Conservation (phyloP, 345 rosid species). For the Euphorbia lathyris region DNA sequence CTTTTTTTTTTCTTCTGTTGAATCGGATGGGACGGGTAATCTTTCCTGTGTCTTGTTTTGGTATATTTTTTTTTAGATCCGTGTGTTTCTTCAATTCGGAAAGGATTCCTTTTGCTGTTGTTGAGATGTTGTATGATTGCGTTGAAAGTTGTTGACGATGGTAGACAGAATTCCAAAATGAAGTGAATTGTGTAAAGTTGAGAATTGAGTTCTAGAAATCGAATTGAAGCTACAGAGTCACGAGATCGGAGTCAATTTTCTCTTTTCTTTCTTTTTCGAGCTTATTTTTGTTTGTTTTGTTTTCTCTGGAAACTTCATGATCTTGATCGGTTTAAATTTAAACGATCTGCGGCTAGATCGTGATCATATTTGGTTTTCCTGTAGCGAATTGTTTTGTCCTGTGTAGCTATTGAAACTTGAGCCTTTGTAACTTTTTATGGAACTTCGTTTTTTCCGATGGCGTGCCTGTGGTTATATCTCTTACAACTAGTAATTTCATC, state of each 20-base stretch:
- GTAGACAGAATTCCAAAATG: background rate
- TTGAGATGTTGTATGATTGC: no score
- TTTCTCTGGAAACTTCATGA: background rate
- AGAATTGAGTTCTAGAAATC: background rate
- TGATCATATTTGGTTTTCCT: background rate
- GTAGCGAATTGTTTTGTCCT: background rate
- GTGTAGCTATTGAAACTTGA: background rate
- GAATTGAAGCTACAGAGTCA: background rate
- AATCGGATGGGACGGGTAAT: background rate
- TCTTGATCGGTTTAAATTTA: background rate
- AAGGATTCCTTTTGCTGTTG: background rate
- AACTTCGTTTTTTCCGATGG: background rate
- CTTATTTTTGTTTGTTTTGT: background rate
- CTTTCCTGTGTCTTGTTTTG: background rate
- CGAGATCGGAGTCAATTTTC: background rate
- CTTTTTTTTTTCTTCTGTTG: background rate
- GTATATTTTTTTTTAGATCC: background rate
- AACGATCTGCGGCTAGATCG: background rate
- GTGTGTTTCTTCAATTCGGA: background rate
- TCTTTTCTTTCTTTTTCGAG: background rate
- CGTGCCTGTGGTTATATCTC: background rate
- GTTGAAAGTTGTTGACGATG: background rate
- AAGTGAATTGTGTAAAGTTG: background rate
- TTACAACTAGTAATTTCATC: background rate
- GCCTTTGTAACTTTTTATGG: background rate